Conservation (phyloP, 2,329 filamentous ascomycete genomes). For the Talaromyces marneffei region DNA sequence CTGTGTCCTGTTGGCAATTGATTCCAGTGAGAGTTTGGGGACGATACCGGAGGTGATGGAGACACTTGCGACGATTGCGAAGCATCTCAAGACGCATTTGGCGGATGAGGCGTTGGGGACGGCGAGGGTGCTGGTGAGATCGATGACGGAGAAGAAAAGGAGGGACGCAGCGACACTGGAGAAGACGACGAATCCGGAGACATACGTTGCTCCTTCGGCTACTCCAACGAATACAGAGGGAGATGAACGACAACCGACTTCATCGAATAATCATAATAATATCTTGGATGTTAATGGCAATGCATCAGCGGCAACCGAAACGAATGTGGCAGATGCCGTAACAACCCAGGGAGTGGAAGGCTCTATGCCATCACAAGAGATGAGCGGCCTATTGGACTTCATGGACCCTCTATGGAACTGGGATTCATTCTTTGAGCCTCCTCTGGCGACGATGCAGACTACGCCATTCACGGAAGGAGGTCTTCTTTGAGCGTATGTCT, state of each 20-base stretch:
- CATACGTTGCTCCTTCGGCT: neutral
- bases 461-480: neutral
- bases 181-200: neutral
- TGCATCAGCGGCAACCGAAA: neutral
- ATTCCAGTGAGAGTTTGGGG: constrained; percentile 32
- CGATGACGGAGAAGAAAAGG: constrained; percentile 23
- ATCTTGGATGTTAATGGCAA: neutral
- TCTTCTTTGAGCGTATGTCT: neutral
- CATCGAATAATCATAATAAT: neutral
- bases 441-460: neutral
- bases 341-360: neutral
- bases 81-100: constrained; percentile 25
- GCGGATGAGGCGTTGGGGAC: constrained; percentile 31
- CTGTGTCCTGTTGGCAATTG: constrained; percentile 38
- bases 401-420: constrained; percentile 14
- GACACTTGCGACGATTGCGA: constrained; percentile 34
- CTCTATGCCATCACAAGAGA: neutral
- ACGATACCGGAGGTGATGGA: constrained; percentile 33
- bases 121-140: constrained; percentile 20
- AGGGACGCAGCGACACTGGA: constrained; percentile 21
- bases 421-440: constrained; percentile 13
- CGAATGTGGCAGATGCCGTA: neutral
- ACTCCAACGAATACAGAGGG: neutral
- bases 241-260: neutral
- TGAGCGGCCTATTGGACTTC: constrained; percentile 2